A percentile compares a stretch with the other conserved stretches of the same genome.
phyloP scores from a whole-genome alignment of 1,284 basidiomycete species.

The Pseudozyma flocculosa region DNA sequence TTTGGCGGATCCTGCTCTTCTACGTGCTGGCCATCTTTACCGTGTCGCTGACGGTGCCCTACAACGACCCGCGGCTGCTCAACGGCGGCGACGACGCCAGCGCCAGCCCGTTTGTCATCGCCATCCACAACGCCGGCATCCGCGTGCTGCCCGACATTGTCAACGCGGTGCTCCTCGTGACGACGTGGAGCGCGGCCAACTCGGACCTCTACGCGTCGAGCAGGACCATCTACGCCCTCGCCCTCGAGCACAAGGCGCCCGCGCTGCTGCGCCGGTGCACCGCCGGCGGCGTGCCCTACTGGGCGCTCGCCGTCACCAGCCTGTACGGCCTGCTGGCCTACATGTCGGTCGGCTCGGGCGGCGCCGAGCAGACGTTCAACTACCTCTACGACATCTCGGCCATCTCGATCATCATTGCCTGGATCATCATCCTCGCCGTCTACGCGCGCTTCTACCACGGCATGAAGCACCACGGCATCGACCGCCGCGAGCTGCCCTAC shows the following conservation, averaged over 20 bases:
- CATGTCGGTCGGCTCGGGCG: constrained; percentile 63
- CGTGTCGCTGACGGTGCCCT: constrained; percentile 46
- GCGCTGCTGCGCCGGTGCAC: constrained; percentile 69
- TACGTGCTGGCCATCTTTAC: constrained; percentile 60
- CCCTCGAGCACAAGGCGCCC: constrained; percentile 75
- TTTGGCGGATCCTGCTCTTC: constrained; percentile 59
- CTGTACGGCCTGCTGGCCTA: constrained; percentile 70
- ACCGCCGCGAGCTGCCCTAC: constrained; percentile 64
- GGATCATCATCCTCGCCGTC: constrained; percentile 76
- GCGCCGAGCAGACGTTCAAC: constrained; percentile 65
- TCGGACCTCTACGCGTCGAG: constrained; percentile 80
- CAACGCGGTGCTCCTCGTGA: constrained; percentile 73
- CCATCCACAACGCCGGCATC: constrained; percentile 51
- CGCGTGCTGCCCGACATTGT: constrained; percentile 62
- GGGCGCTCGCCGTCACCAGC: constrained; percentile 69
- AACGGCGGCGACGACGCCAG: constrained; percentile 54
- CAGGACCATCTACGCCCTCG: constrained; percentile 72
- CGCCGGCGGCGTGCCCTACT: constrained; percentile 72
- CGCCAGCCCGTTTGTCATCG: constrained; percentile 69
- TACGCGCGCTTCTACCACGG: constrained; percentile 74
- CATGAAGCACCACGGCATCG: constrained; percentile 65
- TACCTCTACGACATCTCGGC: constrained; percentile 65
- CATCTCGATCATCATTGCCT: constrained; percentile 71
- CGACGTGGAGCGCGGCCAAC: constrained; percentile 80
- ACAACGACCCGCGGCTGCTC: constrained; percentile 32